phyloP scores from a whole-genome alignment of 768 basidiomycete species.

The Boletus coccyginus region DNA sequence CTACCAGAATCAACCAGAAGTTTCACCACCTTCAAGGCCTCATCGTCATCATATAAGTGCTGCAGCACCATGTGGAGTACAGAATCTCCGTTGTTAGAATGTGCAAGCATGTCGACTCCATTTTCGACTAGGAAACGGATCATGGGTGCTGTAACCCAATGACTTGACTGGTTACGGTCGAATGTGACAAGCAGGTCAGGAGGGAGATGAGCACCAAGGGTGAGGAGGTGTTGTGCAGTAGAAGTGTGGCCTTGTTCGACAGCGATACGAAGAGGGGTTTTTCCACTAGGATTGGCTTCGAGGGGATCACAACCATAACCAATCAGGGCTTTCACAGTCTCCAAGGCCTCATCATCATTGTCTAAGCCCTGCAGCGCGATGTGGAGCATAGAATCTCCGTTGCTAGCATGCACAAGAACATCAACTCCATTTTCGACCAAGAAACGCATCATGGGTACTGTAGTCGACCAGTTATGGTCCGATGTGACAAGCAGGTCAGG shows the following conservation, averaged over 20 bases:
- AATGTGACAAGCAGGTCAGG: not conserved
- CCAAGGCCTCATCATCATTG: not conserved
- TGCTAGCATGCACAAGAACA: not conserved
- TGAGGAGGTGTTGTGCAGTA: not conserved
- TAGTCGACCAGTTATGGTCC: too few species aligned
- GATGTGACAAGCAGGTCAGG: not conserved
- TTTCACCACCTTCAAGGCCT: not conserved
- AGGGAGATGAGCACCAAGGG: not conserved
- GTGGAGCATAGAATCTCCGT: not conserved
- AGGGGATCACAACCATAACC: not conserved
- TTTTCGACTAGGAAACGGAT: not conserved
- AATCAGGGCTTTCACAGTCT: not conserved
- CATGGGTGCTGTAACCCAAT: not conserved
- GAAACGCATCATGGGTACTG: not conserved
- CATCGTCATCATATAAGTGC: not conserved
- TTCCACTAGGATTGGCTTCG: not conserved
- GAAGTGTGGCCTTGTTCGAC: not conserved
- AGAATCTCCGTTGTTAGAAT: not conserved
- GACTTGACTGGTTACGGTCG: too few species aligned
- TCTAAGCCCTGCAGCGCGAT: accelerated
- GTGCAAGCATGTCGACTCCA: not conserved
- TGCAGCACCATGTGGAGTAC: not conserved
- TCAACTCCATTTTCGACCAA: not conserved
- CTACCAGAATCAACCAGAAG: not conserved
- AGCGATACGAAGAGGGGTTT: not conserved